Conservation (phyloP, 1,284 basidiomycete genomes). For the Ceratorhiza oryzae-sativae region DNA sequence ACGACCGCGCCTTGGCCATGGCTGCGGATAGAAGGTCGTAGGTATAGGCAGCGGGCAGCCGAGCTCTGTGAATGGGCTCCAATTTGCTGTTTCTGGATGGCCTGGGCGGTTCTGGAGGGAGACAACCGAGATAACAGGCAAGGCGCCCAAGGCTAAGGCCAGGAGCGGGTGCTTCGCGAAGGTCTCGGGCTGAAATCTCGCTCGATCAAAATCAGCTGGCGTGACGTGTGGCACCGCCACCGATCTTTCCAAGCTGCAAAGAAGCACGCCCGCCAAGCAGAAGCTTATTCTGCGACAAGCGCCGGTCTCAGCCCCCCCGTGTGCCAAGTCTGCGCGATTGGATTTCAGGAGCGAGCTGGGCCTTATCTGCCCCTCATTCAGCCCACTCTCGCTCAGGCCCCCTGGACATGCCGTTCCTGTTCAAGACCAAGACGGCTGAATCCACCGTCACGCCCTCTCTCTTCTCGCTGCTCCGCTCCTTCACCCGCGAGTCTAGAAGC, state of each 20-base stretch:
- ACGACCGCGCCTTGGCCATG: not conserved
- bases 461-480: constrained; percentile 11
- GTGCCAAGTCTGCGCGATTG: not conserved
- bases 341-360: not conserved
- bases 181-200: constrained; percentile 4
- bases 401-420: constrained; percentile 14
- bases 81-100: too few species aligned
- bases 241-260: not conserved
- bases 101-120: not conserved
- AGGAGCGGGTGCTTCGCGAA: not conserved
- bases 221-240: constrained; percentile 26
- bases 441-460: not conserved
- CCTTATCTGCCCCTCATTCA: not conserved
- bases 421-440: constrained; percentile 7
- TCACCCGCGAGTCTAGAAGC: constrained; percentile 20
- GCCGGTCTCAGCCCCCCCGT: not conserved
- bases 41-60: too few species aligned
- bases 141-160: not conserved
- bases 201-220: constrained; percentile 19
- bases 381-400: not conserved
- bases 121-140: not conserved
- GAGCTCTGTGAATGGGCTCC: too few species aligned
- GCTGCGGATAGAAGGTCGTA: not conserved
- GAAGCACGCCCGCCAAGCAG: constrained; percentile 11
- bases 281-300: constrained; percentile 6